Evolutionary conservation across 805 yeast species (phyloP).

Genomic region (Wickerhamiella australiensis): DNA sequence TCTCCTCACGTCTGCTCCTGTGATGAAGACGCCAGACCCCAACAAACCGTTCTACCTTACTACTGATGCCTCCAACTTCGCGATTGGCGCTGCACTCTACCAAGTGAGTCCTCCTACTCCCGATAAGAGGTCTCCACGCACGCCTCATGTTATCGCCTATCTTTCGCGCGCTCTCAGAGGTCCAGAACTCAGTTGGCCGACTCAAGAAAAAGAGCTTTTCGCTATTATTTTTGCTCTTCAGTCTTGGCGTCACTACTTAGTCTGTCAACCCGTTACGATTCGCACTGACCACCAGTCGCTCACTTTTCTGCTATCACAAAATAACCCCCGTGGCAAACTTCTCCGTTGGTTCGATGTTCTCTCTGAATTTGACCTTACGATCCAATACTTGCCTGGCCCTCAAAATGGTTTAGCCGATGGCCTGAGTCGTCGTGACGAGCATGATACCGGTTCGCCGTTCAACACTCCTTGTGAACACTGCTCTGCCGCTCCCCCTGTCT

Average conservation of each 20-base stretch:
- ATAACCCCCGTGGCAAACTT: background rate
- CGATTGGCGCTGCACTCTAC: constrained; percentile 2
- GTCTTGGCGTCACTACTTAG: background rate
- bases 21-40: background rate
- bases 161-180: background rate
- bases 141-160: background rate
- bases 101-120: background rate
- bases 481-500: no score
- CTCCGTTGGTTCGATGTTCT: background rate
- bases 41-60: background rate
- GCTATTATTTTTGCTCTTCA: background rate
- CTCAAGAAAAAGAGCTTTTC: background rate
- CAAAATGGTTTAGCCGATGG: background rate
- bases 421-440: background rate
- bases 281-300: constrained; percentile 3
- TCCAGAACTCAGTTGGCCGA: background rate
- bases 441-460: no score
- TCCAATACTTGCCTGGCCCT: background rate
- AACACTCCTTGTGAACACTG: no score
- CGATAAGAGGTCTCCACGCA: background rate
- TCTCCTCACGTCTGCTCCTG: background rate
- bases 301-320: background rate
- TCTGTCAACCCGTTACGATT: background rate
- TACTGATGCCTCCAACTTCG: background rate
- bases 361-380: background rate